These are phyloP conservation scores for Starmerella geochares DNA, from an alignment of 805 yeast species.

Conservation along the genomic window DNA sequence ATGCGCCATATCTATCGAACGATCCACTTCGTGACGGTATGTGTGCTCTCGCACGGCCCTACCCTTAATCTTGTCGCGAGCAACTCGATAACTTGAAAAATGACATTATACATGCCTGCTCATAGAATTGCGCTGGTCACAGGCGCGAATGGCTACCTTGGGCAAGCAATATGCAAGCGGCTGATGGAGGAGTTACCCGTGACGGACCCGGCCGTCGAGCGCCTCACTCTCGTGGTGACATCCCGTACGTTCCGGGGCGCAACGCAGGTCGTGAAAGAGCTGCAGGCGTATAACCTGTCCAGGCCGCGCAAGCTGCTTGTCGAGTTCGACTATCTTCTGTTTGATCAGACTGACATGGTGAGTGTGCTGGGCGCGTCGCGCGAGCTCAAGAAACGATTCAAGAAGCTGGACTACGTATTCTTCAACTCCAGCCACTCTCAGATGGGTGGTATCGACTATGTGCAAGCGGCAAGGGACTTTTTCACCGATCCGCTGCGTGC, in stretches of 20 bases:
- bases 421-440: constrained; percentile 87
- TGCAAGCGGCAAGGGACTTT: constrained; percentile 61
- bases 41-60: neutral
- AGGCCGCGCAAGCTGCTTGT: constrained; percentile 43
- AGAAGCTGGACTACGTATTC: constrained; percentile 64
- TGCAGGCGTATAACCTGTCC: constrained; percentile 30
- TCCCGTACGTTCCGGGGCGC: constrained; percentile 82
- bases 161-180: constrained; percentile 74
- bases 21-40: too few relatives aligned
- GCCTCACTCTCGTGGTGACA: constrained; percentile 74
- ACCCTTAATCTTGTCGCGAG: neutral
- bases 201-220: constrained; percentile 36
- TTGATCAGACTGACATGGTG: constrained; percentile 87
- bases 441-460: constrained; percentile 79
- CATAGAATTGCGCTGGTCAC: constrained; percentile 33
- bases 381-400: constrained; percentile 56
- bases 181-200: constrained; percentile 45
- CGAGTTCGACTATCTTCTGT: constrained; percentile 76
- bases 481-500: constrained; percentile 60
- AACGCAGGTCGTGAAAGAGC: constrained; percentile 54
- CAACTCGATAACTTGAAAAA: neutral
- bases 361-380: constrained; percentile 65
- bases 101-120: constrained; percentile 9
- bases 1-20: too few relatives aligned
- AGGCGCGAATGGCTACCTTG: constrained; percentile 51